Conservation (phyloP, 148 eudicot species). For the Dianthus caryophyllus region DNA sequence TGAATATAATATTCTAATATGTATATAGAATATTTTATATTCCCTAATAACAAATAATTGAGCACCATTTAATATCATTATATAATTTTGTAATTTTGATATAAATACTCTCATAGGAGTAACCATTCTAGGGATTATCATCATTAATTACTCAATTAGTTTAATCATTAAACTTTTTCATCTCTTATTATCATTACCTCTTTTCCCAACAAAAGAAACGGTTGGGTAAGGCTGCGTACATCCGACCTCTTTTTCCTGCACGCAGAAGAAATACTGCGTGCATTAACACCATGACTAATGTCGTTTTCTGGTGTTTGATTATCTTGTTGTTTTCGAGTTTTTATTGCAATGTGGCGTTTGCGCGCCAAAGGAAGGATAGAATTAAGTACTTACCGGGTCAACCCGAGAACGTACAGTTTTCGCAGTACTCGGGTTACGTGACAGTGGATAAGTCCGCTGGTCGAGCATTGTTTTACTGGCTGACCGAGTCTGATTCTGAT, state of each 20-base stretch:
- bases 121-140: conserved; percentile 7
- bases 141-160: background rate
- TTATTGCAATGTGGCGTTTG: conserved; percentile 31
- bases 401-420: conserved; percentile 59
- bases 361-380: conserved; percentile 60
- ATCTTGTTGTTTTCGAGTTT: conserved; percentile 12
- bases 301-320: conserved; percentile 24
- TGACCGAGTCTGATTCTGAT: conserved; percentile 55
- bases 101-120: background rate
- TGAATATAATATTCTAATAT: too few relatives aligned
- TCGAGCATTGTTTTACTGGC: conserved; percentile 89
- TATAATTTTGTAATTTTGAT: too few relatives aligned
- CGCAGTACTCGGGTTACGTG: conserved; percentile 82
- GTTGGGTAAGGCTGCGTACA: background rate
- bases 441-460: conserved; percentile 68
- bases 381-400: conserved; percentile 75
- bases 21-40: too few relatives aligned
- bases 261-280: too few relatives aligned
- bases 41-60: too few relatives aligned
- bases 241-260: background rate
- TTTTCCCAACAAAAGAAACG: too few relatives aligned
- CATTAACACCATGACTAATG: conserved; percentile 15
- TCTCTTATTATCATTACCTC: background rate
- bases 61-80: too few relatives aligned
- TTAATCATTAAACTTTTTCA: background rate